Evolutionary conservation across 768 basidiomycete genomes (phyloP).

Genomic region (Megacollybia marginata): DNA sequence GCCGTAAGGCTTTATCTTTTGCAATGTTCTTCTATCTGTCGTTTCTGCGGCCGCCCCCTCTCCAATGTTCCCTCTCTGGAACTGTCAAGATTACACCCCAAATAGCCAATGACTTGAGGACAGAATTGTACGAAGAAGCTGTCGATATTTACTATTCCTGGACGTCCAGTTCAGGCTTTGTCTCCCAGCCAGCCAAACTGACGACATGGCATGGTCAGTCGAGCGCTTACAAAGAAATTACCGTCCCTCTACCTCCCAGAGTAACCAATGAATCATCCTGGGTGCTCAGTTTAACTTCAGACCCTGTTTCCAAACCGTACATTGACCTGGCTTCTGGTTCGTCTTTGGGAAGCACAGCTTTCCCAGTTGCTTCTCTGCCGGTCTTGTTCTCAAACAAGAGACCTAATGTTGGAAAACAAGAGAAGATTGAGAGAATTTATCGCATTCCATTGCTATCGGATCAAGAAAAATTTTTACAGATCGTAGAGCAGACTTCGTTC

Average conservation of each 20-base stretch:
- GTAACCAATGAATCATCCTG: conserved; percentile 50
- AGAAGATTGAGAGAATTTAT: conserved; percentile 56
- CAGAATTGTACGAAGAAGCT: conserved; percentile 50
- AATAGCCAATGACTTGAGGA: conserved; percentile 85
- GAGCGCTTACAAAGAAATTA: conserved; percentile 71
- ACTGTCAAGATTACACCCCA: conserved; percentile 69
- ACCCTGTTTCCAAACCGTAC: conserved; percentile 18
- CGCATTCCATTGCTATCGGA: conserved; percentile 19
- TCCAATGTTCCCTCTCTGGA: conserved; percentile 32
- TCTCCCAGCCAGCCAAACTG: conserved; percentile 49
- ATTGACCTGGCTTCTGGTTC: conserved; percentile 34
- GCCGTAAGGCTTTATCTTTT: background rate
- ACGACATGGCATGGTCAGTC: conserved; percentile 61
- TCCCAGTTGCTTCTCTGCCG: conserved; percentile 67
- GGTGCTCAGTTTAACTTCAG: conserved; percentile 53
- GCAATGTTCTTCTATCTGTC: conserved; percentile 84
- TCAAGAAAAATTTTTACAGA: conserved; percentile 26
- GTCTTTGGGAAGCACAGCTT: conserved; percentile 35
- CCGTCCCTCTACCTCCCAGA: conserved; percentile 54
- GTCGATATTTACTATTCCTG: conserved; percentile 71
- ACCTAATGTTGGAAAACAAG: conserved; percentile 45
- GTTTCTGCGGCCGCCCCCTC: conserved; percentile 81
- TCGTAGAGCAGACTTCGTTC: conserved; percentile 81
- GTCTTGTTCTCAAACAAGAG: conserved; percentile 31
- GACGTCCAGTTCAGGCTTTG: conserved; percentile 22